Evolutionary conservation across 306 rosid genomes (phyloP), one percentile per base, ranked within the genome.

Genomic region (Rosa chinensis): DNA sequence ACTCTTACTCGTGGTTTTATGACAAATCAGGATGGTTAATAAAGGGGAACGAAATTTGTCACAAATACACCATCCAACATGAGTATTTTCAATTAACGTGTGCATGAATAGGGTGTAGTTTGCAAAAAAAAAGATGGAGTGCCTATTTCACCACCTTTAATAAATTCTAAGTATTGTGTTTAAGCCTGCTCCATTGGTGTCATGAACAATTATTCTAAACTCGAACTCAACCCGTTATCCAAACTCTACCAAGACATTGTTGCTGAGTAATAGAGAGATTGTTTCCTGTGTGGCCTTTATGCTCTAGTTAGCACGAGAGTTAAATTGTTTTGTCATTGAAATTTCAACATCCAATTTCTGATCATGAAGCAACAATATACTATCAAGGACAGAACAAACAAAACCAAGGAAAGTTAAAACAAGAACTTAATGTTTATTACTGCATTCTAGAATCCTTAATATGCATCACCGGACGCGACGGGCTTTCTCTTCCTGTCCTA

Each of bases 401-500:
- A 62, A 9, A 58, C 52, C 14, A 40, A 37, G 35, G 32, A 37
- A 52, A 70, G 21, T 70, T 45, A 32, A 50, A 63, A 10, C 49
- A 44, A 21, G 37, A 72, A 55, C 9, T 56, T 61, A 73, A 37
- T 35, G 66, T 52, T 62, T 28, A 42, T 42, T 23, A 1, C 50
- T 44, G 42, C 58, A 18, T 56, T 74, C 59, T 42, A 77, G 6
- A 0, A 14, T 75, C 66, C 42, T 64, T 48, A 35, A 10, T 18
- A 71, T 76, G 79, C 59, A 45, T 87, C 87, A 91, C 23, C 92
- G 93, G 66, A 93, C 94, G 4, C 87, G 87, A 35, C 98, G 98
- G 55, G 64, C 91, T 86, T 84, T 93, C 68, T 91, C 92, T 84
- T 91, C 98, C 80, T 91, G 98, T 39, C 97, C 98, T 23, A 93